Conservation (phyloP, 768 basidiomycete genomes). For the Cubamyces lactineus region DNA sequence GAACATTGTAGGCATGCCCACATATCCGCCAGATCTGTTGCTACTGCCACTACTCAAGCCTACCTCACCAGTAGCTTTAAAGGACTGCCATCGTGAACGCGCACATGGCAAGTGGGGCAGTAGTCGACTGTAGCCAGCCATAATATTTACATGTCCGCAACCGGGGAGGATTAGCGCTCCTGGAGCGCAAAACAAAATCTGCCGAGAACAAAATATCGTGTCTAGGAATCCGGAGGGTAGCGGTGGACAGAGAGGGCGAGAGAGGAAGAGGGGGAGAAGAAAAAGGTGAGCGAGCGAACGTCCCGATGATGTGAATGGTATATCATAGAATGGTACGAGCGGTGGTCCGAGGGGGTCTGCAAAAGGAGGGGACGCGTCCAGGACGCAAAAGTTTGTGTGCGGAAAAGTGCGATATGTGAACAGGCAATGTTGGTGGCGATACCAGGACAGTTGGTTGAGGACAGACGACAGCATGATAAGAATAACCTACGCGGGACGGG, state of each 20-base stretch:
- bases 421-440: not conserved
- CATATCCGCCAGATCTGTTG: too few species aligned
- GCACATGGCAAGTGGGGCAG: too few species aligned
- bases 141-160: not conserved
- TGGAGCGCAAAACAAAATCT: not conserved
- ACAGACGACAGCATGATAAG: constrained; percentile 11
- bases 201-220: not conserved
- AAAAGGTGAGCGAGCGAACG: not conserved
- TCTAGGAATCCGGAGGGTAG: not conserved
- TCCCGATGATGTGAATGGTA: constrained; percentile 7
- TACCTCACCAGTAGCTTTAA: too few species aligned
- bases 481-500: not conserved
- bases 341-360: not conserved
- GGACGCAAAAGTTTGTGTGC: constrained; percentile 9
- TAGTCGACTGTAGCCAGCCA: too few species aligned
- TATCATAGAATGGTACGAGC: not conserved
- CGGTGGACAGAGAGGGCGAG: not conserved
- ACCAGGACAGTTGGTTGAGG: not conserved
- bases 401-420: not conserved
- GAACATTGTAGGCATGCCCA: too few species aligned
- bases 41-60: too few species aligned
- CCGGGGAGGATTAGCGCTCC: not conserved
- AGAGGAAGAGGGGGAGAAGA: not conserved
- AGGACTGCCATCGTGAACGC: too few species aligned
- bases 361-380: constrained; percentile 18